Percentiles rank a stretch among this genome's conserved stretches.
These are phyloP conservation scores for Nicotiana paniculata DNA, from an alignment of 257 asterid species.

Conservation along the genomic window DNA sequence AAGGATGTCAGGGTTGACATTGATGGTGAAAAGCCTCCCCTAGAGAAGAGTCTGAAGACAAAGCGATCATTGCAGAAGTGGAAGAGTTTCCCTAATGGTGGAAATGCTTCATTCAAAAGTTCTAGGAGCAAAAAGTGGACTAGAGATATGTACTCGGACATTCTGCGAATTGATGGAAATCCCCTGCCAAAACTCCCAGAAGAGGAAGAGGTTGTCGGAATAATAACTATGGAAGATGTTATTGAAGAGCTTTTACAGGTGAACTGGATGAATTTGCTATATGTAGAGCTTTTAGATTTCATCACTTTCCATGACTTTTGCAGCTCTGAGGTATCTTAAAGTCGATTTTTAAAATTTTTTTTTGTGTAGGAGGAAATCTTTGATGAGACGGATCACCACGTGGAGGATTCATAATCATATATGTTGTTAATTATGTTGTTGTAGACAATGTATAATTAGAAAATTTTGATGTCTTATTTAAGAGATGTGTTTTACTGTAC, in stretches of 20 bases:
- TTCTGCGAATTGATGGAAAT: constrained; percentile 66
- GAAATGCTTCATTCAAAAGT: constrained; percentile 45
- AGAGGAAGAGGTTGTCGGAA: constrained; percentile 90
- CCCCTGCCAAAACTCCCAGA: constrained; percentile 75
- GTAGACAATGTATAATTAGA: not conserved
- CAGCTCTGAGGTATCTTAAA: not conserved
- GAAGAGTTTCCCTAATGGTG: constrained; percentile 77
- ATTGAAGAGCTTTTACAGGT: constrained; percentile 98
- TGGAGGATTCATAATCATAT: constrained; percentile 44
- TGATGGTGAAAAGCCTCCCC: constrained; percentile 45
- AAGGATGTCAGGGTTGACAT: constrained; percentile 67
- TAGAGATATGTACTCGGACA: constrained; percentile 80
- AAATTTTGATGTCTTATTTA: not conserved
- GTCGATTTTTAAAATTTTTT: not conserved
- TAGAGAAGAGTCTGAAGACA: constrained; percentile 38
- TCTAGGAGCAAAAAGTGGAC: constrained; percentile 73
- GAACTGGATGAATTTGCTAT: not conserved
- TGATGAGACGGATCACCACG: constrained; percentile 85
- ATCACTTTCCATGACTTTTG: not conserved
- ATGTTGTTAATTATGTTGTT: not conserved
- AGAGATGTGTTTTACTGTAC: not conserved
- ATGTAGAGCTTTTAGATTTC: not conserved
- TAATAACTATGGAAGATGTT: constrained; percentile 97
- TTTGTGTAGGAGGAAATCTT: constrained; percentile 78
- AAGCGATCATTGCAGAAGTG: constrained; percentile 54